phyloP scores from a whole-genome alignment of 805 yeast species.

The Wickerhamomyces ciferrii region DNA sequence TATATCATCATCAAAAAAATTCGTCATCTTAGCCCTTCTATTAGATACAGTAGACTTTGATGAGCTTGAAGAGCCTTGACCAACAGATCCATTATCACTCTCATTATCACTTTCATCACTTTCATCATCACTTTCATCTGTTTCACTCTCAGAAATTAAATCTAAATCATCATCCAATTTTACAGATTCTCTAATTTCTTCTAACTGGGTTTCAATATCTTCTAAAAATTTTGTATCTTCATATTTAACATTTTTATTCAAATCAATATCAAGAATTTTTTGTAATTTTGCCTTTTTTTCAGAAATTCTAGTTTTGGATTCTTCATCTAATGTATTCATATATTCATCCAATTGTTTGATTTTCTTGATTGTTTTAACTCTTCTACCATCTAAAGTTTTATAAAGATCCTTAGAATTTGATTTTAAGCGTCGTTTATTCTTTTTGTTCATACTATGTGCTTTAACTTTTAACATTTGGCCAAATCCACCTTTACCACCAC shows the following conservation, averaged over 20 bases:
- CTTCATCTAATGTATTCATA: slow-evolving; percentile 12
- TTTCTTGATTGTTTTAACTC: slow-evolving; percentile 29
- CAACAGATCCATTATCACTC: not conserved
- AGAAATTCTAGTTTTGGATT: slow-evolving; percentile 15
- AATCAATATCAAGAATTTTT: slow-evolving; percentile 25
- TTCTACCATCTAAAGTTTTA: slow-evolving; percentile 35
- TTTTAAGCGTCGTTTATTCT: slow-evolving; percentile 13
- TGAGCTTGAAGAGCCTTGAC: not conserved
- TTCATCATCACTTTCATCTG: not conserved
- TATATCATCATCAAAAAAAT: slow-evolving; percentile 4
- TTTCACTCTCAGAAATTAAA: not conserved
- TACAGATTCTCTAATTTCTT: slow-evolving; percentile 27
- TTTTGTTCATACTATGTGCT: slow-evolving; percentile 32
- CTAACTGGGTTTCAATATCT: slow-evolving; percentile 30
- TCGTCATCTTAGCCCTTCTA: not conserved
- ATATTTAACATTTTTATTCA: slow-evolving; percentile 24
- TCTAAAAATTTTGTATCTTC: slow-evolving; percentile 33
- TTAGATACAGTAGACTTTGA: not conserved
- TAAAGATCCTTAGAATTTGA: slow-evolving; percentile 27
- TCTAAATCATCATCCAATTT: slow-evolving; percentile 1
- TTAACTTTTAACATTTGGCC: slow-evolving; percentile 36
- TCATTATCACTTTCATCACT: slow-evolving; percentile 2
- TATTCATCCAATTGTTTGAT: slow-evolving; percentile 30
- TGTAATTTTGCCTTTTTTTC: slow-evolving; percentile 32
- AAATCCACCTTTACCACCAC: slow-evolving; percentile 53